Evolutionary conservation across 2,329 filamentous ascomycete species (phyloP), one percentile per base, ranked within the genome.

Genomic region (Microdochium nivale): DNA sequence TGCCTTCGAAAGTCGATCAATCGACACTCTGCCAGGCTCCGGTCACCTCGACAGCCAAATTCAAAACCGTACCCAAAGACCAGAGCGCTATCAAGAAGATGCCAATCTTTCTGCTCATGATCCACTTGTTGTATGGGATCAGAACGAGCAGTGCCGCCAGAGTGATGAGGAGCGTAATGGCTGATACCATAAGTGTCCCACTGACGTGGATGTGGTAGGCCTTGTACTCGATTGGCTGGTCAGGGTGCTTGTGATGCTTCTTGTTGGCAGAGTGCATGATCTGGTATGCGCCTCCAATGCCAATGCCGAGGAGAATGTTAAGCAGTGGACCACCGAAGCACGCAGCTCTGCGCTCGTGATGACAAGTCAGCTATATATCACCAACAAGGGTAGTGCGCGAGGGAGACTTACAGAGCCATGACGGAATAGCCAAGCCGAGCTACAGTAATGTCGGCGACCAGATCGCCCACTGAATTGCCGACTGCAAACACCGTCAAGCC

Each of bases 251-350:
- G 25, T 73, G 69, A 54, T 88, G 82, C 50, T 76, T 75, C 55
- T 81, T 76, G 59, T 86, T 80, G 19, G 86, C 87, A 30, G 81
- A 78, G 51, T 79, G 78, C 16, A 95, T 76, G 52, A 88, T 91
- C 79, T 96, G 94, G 65, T 91, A 95, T 37, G 89, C 79, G 16
- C 94, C 94, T 25, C 87, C 88, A 3, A 97, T 75, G n/a, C 94
- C 94, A 50, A 99, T 91, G 0, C 94, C 94, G 3, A 99, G 80
- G 0, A 99, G 73, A 56, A 99, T 99, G 61, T 99, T 99, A 40
- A 99, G 80, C 90, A 99, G 92, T 0, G 94, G 94, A 0, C 94
- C 95, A n/a, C 94, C 94, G 65, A 99, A 96, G 65, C 94, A 99
- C 3, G 94, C 94, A 32, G 88, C 91, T 40, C 79, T 82, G 55